These are phyloP conservation scores for Peronospora tabacina DNA, from an alignment of 352 stramenopile species.

Conservation along the genomic window DNA sequence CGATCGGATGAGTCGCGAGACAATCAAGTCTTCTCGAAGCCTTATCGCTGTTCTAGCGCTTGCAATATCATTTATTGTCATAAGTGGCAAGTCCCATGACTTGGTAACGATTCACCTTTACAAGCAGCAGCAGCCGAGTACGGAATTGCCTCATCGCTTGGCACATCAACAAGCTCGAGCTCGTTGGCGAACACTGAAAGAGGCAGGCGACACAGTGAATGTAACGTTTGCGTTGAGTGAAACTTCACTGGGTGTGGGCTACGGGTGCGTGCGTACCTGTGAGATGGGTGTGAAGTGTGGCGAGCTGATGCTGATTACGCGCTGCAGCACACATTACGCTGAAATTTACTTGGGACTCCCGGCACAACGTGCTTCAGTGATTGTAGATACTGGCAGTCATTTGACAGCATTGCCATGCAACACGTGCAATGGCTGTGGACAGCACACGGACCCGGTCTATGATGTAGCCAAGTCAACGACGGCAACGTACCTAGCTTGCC, in stretches of 20 bases:
- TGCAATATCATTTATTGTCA: conserved; percentile 2
- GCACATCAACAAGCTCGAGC: conserved; percentile 44
- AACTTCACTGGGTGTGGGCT: conserved; percentile 57
- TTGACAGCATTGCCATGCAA: conserved; percentile 72
- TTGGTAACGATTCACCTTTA: conserved; percentile 29
- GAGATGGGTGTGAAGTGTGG: neutral
- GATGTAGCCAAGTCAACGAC: conserved; percentile 72
- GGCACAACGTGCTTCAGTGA: conserved; percentile 75
- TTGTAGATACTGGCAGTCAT: conserved; percentile 78
- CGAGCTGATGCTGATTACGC: conserved; percentile 3
- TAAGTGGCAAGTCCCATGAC: neutral
- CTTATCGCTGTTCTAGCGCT: conserved; percentile 1
- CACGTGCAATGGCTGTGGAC: conserved; percentile 53
- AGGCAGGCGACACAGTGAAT: neutral
- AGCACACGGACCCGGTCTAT: conserved; percentile 69
- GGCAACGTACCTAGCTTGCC: conserved; percentile 55
- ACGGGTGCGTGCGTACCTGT: conserved; percentile 33
- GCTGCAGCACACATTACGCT: conserved; percentile 68
- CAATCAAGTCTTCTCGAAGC: conserved; percentile 1
- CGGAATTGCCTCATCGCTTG: conserved; percentile 13
- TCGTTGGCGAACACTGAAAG: conserved; percentile 30
- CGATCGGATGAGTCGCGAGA: conserved; percentile 1
- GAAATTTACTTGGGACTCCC: conserved; percentile 77
- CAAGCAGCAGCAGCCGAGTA: conserved; percentile 13
- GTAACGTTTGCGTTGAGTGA: conserved; percentile 41